Percentiles rank a stretch among this genome's conserved stretches.
These are phyloP conservation scores for Fusarium longipes DNA, from an alignment of 2,329 filamentous ascomycete genomes.

Conservation along the genomic window DNA sequence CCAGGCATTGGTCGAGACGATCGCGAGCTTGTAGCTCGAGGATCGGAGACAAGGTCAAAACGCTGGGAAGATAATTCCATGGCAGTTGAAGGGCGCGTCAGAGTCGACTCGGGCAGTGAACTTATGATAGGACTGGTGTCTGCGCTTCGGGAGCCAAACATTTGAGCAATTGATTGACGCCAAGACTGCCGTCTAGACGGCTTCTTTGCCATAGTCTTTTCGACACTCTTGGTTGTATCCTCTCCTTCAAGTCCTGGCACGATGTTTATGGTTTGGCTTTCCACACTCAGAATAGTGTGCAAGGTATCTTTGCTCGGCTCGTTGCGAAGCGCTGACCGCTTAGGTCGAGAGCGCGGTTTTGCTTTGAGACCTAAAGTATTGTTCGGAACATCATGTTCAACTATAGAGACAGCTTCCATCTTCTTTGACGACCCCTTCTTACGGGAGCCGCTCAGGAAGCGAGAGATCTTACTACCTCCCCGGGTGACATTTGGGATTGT, in stretches of 20 bases:
- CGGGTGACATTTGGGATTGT: not conserved
- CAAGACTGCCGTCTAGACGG: conserved; percentile 32
- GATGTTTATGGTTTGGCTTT: conserved; percentile 49
- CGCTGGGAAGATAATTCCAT: conserved; percentile 7
- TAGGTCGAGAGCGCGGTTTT: conserved; percentile 49
- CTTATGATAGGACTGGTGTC: conserved; percentile 13
- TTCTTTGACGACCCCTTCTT: conserved; percentile 39
- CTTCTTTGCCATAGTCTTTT: conserved; percentile 12
- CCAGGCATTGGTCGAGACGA: conserved; percentile 1
- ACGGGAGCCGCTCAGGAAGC: conserved; percentile 35
- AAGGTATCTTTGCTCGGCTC: conserved; percentile 61
- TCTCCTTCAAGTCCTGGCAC: conserved; percentile 14
- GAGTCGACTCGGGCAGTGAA: conserved; percentile 8
- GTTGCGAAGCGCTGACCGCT: conserved; percentile 52
- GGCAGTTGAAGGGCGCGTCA: conserved; percentile 23
- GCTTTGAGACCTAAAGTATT: conserved; percentile 40
- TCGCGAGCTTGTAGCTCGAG: conserved; percentile 6
- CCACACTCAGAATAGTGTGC: conserved; percentile 63
- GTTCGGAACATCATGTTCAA: conserved; percentile 44
- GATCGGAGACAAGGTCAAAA: not conserved
- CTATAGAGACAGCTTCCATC: conserved; percentile 17
- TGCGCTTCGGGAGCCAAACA: conserved; percentile 33
- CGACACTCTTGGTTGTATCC: not conserved
- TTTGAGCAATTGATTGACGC: conserved; percentile 33
- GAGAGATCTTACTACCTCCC: conserved; percentile 31